phyloP scores from a whole-genome alignment of 192 early-diverging fungal species.

The Paraglomus brasilianum region DNA sequence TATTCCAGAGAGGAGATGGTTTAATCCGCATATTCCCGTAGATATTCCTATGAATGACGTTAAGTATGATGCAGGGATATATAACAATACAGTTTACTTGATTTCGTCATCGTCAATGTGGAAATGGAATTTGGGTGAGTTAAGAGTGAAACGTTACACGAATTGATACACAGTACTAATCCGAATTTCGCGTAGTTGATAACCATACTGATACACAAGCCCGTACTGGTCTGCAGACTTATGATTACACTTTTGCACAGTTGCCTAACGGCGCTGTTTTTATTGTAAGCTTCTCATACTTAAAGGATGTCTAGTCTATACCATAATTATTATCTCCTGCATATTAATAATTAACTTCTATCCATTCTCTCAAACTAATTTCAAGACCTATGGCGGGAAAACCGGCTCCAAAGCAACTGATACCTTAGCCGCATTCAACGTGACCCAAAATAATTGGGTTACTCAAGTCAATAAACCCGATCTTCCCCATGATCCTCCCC shows the following conservation, averaged over 20 bases:
- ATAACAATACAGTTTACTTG: not conserved
- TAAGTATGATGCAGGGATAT: not conserved
- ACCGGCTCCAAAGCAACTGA: not conserved
- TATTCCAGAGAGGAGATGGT: not conserved
- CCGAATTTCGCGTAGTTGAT: no score
- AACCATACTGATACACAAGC: no score
- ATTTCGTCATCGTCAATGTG: not conserved
- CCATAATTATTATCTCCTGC: no score
- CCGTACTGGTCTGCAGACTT: no score
- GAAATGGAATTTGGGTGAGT: constrained; percentile 10
- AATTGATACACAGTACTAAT: no score
- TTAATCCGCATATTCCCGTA: not conserved
- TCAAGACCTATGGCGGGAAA: not conserved
- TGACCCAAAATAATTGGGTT: not conserved
- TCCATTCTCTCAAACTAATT: not conserved
- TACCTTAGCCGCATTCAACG: not conserved
- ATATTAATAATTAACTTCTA: no score
- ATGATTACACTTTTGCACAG: not conserved
- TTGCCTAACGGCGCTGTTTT: not conserved
- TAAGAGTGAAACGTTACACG: not conserved
- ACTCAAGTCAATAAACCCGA: not conserved
- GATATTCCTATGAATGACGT: not conserved
- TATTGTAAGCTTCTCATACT: not conserved
- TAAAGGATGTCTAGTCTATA: no score
- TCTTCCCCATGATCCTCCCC: no score